Percentiles rank a stretch among this genome's conserved stretches.
Conservation (phyloP, 345 rosid genomes). For the Mercurialis annua region DNA sequence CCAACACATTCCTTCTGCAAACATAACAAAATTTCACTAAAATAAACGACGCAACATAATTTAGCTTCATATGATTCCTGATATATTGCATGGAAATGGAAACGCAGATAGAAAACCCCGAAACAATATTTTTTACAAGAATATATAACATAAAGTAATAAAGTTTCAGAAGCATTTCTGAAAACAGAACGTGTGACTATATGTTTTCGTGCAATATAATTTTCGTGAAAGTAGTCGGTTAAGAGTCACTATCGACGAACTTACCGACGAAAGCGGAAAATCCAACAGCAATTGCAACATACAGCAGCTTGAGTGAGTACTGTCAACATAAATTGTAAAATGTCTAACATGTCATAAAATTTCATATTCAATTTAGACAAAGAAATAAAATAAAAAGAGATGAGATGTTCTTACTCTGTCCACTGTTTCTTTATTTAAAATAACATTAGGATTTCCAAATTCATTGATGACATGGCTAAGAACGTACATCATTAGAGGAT, state of each 20-base stretch:
- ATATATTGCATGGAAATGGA: too few relatives aligned
- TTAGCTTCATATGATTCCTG: not conserved
- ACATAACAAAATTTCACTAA: slow-evolving; percentile 1
- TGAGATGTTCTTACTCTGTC: slow-evolving; percentile 39
- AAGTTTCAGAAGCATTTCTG: too few relatives aligned
- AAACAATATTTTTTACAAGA: too few relatives aligned
- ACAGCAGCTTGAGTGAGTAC: slow-evolving; percentile 55
- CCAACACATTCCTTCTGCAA: slow-evolving; percentile 71
- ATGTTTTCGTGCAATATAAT: too few relatives aligned
- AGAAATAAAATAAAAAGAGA: too few relatives aligned
- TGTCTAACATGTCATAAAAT: slow-evolving; percentile 3
- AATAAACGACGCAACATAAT: not conserved
- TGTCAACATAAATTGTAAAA: slow-evolving; percentile 24
- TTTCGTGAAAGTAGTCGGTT: not conserved
- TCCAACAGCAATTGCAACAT: slow-evolving; percentile 59
- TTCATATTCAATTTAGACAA: not conserved
- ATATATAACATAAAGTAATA: too few relatives aligned
- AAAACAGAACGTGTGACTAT: too few relatives aligned
- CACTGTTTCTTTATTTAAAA: slow-evolving; percentile 37
- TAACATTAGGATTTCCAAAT: slow-evolving; percentile 34
- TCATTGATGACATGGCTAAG: slow-evolving; percentile 61
- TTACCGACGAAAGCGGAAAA: slow-evolving; percentile 59
- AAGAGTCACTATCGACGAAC: slow-evolving; percentile 8
- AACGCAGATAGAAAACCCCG: too few relatives aligned
- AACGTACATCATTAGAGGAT: slow-evolving; percentile 52